Conservation (phyloP, 305 asterid species). For the Euphrasia arctica region DNA sequence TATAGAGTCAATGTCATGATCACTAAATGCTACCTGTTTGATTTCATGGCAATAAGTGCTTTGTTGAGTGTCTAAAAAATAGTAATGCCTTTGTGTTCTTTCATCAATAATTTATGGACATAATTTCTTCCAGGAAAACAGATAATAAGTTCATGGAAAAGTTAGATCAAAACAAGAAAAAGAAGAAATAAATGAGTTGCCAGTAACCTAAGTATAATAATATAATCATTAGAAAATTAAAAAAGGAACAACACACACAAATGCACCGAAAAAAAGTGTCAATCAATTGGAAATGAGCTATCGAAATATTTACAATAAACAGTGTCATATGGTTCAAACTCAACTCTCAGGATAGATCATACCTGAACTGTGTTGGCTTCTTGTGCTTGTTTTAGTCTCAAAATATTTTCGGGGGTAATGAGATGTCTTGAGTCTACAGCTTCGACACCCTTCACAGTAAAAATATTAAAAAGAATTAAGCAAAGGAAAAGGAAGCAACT, state of each 20-base stretch:
- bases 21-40: no score
- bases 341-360: constrained; percentile 25
- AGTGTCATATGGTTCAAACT: background rate
- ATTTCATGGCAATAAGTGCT: constrained; percentile 7
- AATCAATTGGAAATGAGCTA: constrained; percentile 8
- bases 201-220: background rate
- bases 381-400: constrained; percentile 83
- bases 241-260: constrained; percentile 1
- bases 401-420: constrained; percentile 69
- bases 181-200: background rate
- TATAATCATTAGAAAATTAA: background rate
- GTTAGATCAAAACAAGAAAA: background rate
- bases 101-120: background rate
- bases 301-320: constrained; percentile 9
- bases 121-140: background rate
- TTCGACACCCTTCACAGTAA: constrained; percentile 60
- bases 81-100: no score
- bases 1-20: no score
- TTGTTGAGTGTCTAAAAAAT: background rate
- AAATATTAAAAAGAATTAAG: constrained; percentile 13
- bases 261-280: background rate
- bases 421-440: constrained; percentile 64
- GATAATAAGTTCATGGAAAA: background rate
- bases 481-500: constrained; percentile 8
- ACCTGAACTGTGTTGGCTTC: constrained; percentile 94